A percentile compares a stretch with the other conserved stretches of the same genome.
Evolutionary conservation across 169 alveolate genomes (phyloP).

Genomic region (Plasmodium chabaudi): DNA sequence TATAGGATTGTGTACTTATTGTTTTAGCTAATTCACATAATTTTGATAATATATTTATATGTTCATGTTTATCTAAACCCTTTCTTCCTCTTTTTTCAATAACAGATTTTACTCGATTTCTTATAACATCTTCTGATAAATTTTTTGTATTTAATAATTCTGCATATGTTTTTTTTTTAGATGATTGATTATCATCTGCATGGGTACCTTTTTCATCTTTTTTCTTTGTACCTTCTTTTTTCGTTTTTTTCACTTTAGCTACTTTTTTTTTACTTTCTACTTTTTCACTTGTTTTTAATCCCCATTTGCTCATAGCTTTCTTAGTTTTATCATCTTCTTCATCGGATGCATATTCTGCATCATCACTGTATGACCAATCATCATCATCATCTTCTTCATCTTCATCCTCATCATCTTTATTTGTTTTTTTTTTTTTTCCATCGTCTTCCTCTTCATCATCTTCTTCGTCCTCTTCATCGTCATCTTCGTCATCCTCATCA

Average conservation of each 20-base stretch:
- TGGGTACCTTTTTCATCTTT: slow-evolving; percentile 78
- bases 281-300: slow-evolving; percentile 84
- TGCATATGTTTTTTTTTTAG: slow-evolving; percentile 80
- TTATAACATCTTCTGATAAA: slow-evolving; percentile 86
- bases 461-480: slow-evolving; percentile 35
- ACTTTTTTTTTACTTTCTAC: slow-evolving; percentile 74
- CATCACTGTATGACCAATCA: slow-evolving; percentile 90
- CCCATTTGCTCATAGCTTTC: slow-evolving; percentile 91
- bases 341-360: slow-evolving; percentile 82
- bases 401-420: slow-evolving; percentile 63
- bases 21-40: slow-evolving; percentile 90
- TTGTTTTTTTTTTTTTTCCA: slow-evolving; percentile 30
- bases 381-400: slow-evolving; percentile 82
- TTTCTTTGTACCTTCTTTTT: slow-evolving; percentile 81
- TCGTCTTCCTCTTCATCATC: slow-evolving; percentile 10
- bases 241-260: slow-evolving; percentile 78
- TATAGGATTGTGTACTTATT: slow-evolving; percentile 84
- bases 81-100: slow-evolving; percentile 92
- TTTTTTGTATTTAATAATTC: slow-evolving; percentile 84
- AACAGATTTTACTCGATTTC: slow-evolving; percentile 86
- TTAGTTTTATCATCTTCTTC: slow-evolving; percentile 87
- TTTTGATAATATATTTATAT: slow-evolving; percentile 86
- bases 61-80: slow-evolving; percentile 91
- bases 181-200: slow-evolving; percentile 81
- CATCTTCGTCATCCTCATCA: slow-evolving; percentile 71